A percentile compares a stretch with the other conserved stretches of the same genome.
Evolutionary conservation across 2,329 filamentous ascomycete species (phyloP).

Genomic region (Fusarium staphyleae): DNA sequence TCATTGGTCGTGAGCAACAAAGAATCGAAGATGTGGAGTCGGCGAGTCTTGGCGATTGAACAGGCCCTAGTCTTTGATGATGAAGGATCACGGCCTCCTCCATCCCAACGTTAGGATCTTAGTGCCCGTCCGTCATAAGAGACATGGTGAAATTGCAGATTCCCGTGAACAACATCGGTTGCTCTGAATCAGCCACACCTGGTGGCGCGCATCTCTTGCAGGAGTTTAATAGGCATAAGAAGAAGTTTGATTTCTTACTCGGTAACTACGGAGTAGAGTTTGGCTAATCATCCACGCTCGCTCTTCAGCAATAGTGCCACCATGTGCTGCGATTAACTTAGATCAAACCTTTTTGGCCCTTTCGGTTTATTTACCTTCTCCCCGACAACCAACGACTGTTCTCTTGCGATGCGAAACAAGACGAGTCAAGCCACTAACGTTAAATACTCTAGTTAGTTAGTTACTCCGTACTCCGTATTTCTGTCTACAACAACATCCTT

Average conservation of each 20-base stretch:
- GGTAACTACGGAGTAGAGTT: conserved; percentile 6
- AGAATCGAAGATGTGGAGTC: conserved; percentile 27
- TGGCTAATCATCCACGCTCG: conserved; percentile 8
- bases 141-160: too few species aligned
- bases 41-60: conserved; percentile 11
- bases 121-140: too few species aligned
- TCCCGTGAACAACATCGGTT: too few species aligned
- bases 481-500: too few species aligned
- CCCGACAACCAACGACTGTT: conserved; percentile 2
- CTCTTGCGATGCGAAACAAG: too few species aligned
- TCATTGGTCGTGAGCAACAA: conserved; percentile 21
- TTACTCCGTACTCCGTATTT: neutral
- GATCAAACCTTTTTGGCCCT: conserved; percentile 7
- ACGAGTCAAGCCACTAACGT: too few species aligned
- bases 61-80: neutral
- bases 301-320: too few species aligned
- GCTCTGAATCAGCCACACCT: neutral
- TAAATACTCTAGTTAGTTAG: too few species aligned
- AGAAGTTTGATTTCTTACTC: neutral
- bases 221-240: neutral
- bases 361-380: conserved; percentile 30
- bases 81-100: neutral
- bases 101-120: neutral
- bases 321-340: too few species aligned
- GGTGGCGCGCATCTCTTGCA: neutral